A percentile compares a stretch with the other conserved stretches of the same genome.
Conservation (phyloP, 371 early-diverging fungal species). For the Mucor ambiguus region DNA sequence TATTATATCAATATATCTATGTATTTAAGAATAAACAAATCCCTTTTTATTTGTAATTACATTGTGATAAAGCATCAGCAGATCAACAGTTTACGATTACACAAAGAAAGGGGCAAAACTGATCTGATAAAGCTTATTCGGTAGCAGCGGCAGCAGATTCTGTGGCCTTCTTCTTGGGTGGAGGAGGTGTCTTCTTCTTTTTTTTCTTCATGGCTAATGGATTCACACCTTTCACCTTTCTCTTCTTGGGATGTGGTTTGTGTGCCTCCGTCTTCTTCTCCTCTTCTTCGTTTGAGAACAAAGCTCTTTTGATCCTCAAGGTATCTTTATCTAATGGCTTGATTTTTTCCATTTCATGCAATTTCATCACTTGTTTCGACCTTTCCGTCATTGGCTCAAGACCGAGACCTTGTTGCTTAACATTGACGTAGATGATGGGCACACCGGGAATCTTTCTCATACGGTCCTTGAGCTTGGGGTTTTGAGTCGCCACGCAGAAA, state of each 20-base stretch:
- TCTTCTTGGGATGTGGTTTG: conserved; percentile 26
- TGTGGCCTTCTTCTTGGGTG: conserved; percentile 24
- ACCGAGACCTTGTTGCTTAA: conserved; percentile 45
- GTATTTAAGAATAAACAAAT: conserved; percentile 6
- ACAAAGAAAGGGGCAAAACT: too few species aligned
- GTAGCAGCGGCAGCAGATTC: neutral
- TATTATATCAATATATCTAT: conserved; percentile 5
- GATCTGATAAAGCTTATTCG: neutral
- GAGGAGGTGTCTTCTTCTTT: conserved; percentile 50
- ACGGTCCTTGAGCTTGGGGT: conserved; percentile 61
- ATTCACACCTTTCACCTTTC: conserved; percentile 75
- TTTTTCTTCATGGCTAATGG: conserved; percentile 86
- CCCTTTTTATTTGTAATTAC: neutral
- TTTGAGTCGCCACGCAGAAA: conserved; percentile 85
- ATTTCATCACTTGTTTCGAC: conserved; percentile 11
- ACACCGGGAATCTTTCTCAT: conserved; percentile 80
- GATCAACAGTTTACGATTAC: too few species aligned
- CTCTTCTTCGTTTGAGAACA: conserved; percentile 13
- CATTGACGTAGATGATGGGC: conserved; percentile 83
- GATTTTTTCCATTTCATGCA: conserved; percentile 45
- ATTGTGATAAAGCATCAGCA: neutral
- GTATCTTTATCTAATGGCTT: conserved; percentile 58
- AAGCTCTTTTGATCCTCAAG: conserved; percentile 49
- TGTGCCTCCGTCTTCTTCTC: conserved; percentile 1
- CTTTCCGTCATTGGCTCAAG: conserved; percentile 75